Percentiles rank a stretch among this genome's conserved stretches.
These are phyloP conservation scores for Tetracladium setigerum DNA, from an alignment of 495 filamentous ascomycete genomes.

Conservation along the genomic window DNA sequence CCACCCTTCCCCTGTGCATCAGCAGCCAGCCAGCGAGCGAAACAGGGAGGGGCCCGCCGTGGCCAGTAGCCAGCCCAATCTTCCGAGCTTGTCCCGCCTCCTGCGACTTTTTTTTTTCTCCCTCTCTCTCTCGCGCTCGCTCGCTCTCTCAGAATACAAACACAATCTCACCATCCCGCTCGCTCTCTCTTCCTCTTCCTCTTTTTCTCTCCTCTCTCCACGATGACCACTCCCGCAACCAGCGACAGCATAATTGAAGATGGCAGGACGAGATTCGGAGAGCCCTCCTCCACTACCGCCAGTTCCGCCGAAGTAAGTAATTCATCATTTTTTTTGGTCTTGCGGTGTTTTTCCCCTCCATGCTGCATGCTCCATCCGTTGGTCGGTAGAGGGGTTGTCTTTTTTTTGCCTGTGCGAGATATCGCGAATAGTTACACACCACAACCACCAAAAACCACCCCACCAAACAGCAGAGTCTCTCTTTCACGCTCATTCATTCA, in stretches of 20 bases:
- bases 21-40: conserved; percentile 2
- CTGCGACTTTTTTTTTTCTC: conserved; percentile 19
- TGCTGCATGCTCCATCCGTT: no score
- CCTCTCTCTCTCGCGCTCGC: no score
- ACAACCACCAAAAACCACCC: no score
- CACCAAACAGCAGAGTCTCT: no score
- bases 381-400: no score
- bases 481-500: no score
- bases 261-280: conserved; percentile 42
- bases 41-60: no score
- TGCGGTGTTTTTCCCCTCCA: no score
- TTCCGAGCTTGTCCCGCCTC: neutral
- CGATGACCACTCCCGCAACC: conserved; percentile 45
- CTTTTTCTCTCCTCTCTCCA: conserved; percentile 39
- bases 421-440: no score
- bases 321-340: no score
- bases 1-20: conserved; percentile 16
- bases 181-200: conserved; percentile 23
- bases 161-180: conserved; percentile 15
- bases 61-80: neutral
- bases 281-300: conserved; percentile 57
- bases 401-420: no score
- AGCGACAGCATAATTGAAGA: conserved; percentile 24
- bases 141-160: conserved; percentile 18
- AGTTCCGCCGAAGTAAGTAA: conserved; percentile 55